Evolutionary conservation across 345 rosid genomes (phyloP), one percentile per base, ranked within the genome.

Genomic region (Barbarea vulgaris): DNA sequence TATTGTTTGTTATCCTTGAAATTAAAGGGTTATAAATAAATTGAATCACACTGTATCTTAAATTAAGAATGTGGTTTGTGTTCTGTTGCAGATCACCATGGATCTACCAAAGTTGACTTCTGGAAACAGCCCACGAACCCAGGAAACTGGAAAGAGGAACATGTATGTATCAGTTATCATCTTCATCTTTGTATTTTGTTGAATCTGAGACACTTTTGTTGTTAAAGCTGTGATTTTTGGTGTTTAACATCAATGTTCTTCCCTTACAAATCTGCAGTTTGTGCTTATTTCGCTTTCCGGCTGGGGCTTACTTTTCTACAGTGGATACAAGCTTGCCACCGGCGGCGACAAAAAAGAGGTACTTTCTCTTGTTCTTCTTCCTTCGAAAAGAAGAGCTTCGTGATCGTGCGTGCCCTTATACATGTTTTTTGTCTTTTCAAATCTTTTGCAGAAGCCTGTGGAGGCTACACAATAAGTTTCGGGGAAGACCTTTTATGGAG

Each of bases 51-150:
- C 12, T 36, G 41, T n/a, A 31, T 21, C 55, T 18, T 22, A 30
- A 8, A 30, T 2, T 22, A 50, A 34, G 41, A 74, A 14, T 62
- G 14, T 62, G 51, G 52, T 24, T 62, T n/a, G 63, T 12, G 4
- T 10, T 22, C 0, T 69, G 21, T 64, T 54, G 67, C 87, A 94
- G 97, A 88, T 86, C 96, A 87, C 83, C 97, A 88, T 79, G 97
- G 93, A 47, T 87, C 92, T 18, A 85, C 85, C 22, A 91, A 84
- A 82, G 84, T 94, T 72, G 87, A 92, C 75, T 80, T 72, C 64
- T 94, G 97, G 98, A 68, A 83, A 67, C 93, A 90, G 62, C 98
- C 98, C n/a, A 74, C 81, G 92, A 87, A 70, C 80, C 99, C 97
- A 36, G 82, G 92, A 54, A 84, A 87, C 67, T 95, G 99, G 97